These are phyloP conservation scores for Jamesozyma jinghongensis DNA, from an alignment of 805 yeast genomes.

Conservation along the genomic window DNA sequence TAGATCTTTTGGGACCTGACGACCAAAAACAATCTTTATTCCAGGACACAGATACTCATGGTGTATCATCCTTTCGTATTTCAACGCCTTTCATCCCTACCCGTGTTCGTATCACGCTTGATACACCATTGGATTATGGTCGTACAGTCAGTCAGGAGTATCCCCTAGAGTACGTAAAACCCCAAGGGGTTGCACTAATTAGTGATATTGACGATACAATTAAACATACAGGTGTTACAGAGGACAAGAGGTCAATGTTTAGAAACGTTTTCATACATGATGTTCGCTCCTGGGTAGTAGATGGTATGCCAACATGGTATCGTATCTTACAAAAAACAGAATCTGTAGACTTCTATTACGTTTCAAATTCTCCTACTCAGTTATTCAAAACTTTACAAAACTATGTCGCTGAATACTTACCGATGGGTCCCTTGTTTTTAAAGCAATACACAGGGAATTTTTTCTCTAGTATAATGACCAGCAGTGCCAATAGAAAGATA, in stretches of 20 bases:
- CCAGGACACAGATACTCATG: slow-evolving; percentile 52
- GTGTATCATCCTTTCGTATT: slow-evolving; percentile 51
- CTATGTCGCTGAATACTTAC: slow-evolving; percentile 37
- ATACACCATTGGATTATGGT: slow-evolving; percentile 15
- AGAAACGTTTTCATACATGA: slow-evolving; percentile 66
- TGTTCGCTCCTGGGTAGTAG: slow-evolving; percentile 57
- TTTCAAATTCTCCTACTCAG: slow-evolving; percentile 94
- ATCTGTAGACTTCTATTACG: slow-evolving; percentile 71
- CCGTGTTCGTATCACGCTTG: slow-evolving; percentile 15
- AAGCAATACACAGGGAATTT: slow-evolving; percentile 81
- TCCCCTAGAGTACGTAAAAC: slow-evolving; percentile 13
- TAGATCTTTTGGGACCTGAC: slow-evolving; percentile 39
- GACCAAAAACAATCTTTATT: slow-evolving; percentile 27
- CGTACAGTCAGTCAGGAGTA: slow-evolving; percentile 10
- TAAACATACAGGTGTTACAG: slow-evolving; percentile 80
- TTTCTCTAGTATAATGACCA: slow-evolving; percentile 74
- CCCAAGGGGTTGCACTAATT: slow-evolving; percentile 58
- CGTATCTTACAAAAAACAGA: slow-evolving; percentile 35
- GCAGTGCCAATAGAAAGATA: slow-evolving; percentile 73
- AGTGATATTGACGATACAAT: slow-evolving; percentile 95
- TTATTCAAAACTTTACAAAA: slow-evolving; percentile 43
- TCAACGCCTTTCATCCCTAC: slow-evolving; percentile 50
- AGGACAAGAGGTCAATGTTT: slow-evolving; percentile 77
- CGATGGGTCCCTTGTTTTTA: slow-evolving; percentile 75
- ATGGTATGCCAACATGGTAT: slow-evolving; percentile 70